Conservation (phyloP, 2,329 filamentous ascomycete species). For the Fusarium buxicola region DNA sequence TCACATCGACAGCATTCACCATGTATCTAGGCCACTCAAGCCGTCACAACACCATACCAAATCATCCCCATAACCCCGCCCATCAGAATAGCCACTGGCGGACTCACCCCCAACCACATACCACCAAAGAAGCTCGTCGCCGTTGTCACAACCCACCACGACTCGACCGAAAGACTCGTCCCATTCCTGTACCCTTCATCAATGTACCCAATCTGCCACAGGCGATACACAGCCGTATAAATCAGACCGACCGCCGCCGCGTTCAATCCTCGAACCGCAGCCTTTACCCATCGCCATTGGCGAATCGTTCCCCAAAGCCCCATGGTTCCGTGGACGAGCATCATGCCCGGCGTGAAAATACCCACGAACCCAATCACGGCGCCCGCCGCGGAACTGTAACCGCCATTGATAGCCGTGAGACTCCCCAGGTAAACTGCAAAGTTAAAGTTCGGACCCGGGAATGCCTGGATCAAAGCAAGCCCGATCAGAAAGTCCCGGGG, state of each 20-base stretch:
- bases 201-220: constrained; percentile 72
- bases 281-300: constrained; percentile 58
- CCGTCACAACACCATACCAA: constrained; percentile 47
- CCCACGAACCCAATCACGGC: constrained; percentile 64
- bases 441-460: constrained; percentile 64
- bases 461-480: constrained; percentile 76
- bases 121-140: constrained; percentile 48
- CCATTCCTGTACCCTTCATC: constrained; percentile 61
- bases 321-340: constrained; percentile 62
- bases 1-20: not conserved
- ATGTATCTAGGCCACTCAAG: constrained; percentile 5
- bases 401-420: constrained; percentile 57
- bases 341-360: constrained; percentile 64
- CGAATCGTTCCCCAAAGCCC: constrained; percentile 67
- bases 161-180: constrained; percentile 66
- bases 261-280: constrained; percentile 66
- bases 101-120: constrained; percentile 47
- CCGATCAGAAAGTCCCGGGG: constrained; percentile 79
- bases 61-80: constrained; percentile 51
- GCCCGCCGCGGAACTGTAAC: constrained; percentile 56
- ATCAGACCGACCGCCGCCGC: constrained; percentile 70
- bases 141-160: constrained; percentile 73
- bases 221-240: constrained; percentile 72
- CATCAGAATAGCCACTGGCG: constrained; percentile 50
- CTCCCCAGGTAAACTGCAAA: constrained; percentile 70